Evolutionary conservation across 106 monocot species (phyloP).

Genomic region (Apostasia ramifera): DNA sequence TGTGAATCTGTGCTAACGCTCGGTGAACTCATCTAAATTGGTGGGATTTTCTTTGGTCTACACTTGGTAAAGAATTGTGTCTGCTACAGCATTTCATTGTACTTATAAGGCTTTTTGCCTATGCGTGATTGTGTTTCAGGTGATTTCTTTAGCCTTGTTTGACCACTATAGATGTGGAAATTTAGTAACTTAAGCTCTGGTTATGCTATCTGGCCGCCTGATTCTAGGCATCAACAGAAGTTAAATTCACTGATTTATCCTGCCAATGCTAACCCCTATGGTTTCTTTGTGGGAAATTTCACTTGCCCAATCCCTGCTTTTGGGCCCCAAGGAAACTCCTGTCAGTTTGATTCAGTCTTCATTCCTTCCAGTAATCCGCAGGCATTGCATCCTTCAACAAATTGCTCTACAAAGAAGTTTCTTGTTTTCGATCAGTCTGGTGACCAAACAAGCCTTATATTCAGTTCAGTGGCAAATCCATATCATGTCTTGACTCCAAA

Average conservation of each 20-base stretch:
- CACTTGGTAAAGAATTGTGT: background rate
- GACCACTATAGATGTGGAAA: constrained; percentile 24
- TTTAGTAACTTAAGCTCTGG: constrained; percentile 10
- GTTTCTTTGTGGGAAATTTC: constrained; percentile 5
- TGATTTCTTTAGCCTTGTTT: constrained; percentile 1
- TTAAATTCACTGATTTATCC: constrained; percentile 20
- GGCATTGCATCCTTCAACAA: background rate
- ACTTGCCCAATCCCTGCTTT: constrained; percentile 10
- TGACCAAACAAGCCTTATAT: constrained; percentile 22
- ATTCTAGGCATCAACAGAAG: constrained; percentile 10
- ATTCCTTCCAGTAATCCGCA: background rate
- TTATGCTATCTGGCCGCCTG: constrained; percentile 11
- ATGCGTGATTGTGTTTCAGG: constrained; percentile 5
- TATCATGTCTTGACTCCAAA: constrained; percentile 10
- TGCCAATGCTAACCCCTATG: constrained; percentile 3
- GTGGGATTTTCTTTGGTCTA: background rate
- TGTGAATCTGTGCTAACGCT: background rate
- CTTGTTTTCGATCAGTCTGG: constrained; percentile 37
- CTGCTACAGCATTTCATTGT: background rate
- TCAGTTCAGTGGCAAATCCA: constrained; percentile 7
- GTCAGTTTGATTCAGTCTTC: constrained; percentile 6
- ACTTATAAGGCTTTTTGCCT: background rate
- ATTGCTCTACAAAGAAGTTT: constrained; percentile 19
- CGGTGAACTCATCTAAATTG: background rate
- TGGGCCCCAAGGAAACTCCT: background rate